Evolutionary conservation across 257 asterid species (phyloP).

Genomic region (Solanum neorickii): DNA sequence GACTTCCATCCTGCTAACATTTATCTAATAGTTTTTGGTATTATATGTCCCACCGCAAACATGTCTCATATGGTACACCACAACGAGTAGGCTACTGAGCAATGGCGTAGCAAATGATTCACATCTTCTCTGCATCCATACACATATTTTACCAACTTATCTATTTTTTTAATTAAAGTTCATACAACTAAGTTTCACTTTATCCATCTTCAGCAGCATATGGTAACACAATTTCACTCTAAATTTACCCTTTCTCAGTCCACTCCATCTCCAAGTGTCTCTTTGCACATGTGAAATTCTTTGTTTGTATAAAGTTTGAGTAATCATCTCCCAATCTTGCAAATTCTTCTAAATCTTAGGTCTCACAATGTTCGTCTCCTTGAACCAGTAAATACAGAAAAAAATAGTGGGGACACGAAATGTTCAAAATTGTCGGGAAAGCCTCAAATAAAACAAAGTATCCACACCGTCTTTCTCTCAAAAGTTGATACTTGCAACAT

Average conservation of each 20-base stretch:
- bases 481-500: not conserved
- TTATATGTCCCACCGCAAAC: not conserved
- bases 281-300: not conserved
- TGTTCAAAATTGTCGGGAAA: not conserved
- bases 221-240: not conserved
- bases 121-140: not conserved
- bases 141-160: not conserved
- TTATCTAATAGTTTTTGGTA: not conserved
- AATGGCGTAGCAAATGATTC: not conserved
- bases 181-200: not conserved
- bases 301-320: not conserved
- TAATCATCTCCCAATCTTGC: not conserved
- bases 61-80: not conserved
- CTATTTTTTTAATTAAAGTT: not conserved
- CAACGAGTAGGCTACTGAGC: not conserved
- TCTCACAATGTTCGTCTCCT: not conserved
- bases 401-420: not conserved
- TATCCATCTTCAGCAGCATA: not conserved
- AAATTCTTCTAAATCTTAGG: not conserved
- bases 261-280: not conserved
- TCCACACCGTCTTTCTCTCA: not conserved
- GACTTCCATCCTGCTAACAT: not conserved
- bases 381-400: not conserved
- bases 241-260: not conserved
- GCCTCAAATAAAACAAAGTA: not conserved